Percentiles rank a stretch among this genome's conserved stretches.
Evolutionary conservation across 139 green algal genomes (phyloP).

Genomic region (Micromonas commoda): DNA sequence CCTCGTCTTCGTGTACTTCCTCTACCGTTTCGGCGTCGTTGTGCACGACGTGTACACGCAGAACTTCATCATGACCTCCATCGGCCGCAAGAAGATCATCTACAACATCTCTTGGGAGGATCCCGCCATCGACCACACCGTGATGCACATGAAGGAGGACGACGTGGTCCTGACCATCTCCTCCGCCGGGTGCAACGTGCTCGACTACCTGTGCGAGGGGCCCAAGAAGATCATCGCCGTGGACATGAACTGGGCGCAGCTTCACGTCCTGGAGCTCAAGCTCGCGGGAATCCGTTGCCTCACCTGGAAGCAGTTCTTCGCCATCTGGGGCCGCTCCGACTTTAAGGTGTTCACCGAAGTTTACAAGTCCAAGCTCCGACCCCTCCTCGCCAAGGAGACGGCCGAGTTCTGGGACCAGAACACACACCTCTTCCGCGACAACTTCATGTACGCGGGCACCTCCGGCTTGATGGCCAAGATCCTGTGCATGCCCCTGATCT

Average conservation of each 20-base stretch:
- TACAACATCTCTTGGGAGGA: conserved; percentile 99
- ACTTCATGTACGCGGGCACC: conserved; percentile 27
- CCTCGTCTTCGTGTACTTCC: conserved; percentile 18
- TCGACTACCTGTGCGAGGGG: conserved; percentile 58
- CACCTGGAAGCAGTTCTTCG: conserved; percentile 85
- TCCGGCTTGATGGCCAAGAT: conserved; percentile 25
- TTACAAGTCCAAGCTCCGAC: conserved; percentile 78
- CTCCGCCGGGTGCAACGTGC: conserved; percentile 90
- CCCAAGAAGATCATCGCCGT: conserved; percentile 74
- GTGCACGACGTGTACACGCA: conserved; percentile 28
- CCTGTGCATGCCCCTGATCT: conserved; percentile 15
- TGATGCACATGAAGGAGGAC: conserved; percentile 71
- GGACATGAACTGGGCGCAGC: conserved; percentile 97
- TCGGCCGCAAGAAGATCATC: conserved; percentile 55
- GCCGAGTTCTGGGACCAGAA: conserved; percentile 77
- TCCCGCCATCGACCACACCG: conserved; percentile 67
- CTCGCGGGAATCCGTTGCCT: conserved; percentile 55
- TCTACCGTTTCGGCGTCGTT: conserved; percentile 4
- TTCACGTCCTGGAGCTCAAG: conserved; percentile 92
- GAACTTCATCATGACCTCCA: conserved; percentile 33
- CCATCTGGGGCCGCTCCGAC: conserved; percentile 70
- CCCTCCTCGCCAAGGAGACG: conserved; percentile 77
- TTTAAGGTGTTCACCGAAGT: conserved; percentile 72
- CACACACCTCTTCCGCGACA: conserved; percentile 20
- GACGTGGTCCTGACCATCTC: conserved; percentile 93